Evolutionary conservation across 1,284 basidiomycete genomes (phyloP), one percentile per base, ranked within the genome.

Genomic region (Ceratobasidium theobromae): DNA sequence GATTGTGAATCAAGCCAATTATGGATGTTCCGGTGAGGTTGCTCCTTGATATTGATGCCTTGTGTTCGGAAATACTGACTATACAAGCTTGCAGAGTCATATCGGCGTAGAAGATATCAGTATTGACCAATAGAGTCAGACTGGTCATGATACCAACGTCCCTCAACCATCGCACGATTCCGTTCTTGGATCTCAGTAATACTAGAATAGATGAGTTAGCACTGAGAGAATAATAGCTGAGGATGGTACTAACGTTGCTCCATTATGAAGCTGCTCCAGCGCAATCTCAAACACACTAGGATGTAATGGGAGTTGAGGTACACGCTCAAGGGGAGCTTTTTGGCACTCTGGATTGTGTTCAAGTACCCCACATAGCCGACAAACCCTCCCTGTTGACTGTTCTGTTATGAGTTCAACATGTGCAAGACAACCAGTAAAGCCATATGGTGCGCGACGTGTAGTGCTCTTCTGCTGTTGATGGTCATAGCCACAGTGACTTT

Each of bases 391-490:
- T 35, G 69, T 67, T 14, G 38, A 14, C 9, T 23, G 32, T 46
- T 43, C 25, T 23, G 68, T 71, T 0, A 72, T 74, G 18, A 78
- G 65, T 21, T 78, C 76, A 4, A 72, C 70, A 69, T 78, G 76
- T 0, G 76, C 77, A 16, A 75, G 69, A 58, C 77, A 78, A 0
- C 73, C 74, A 0, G 74, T 75, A 67, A 73, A 77, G 21, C 64
- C 32, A 43, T 67, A 69, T 3, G 68, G 65, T n/a, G 35, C 54
- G 8, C 58, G 60, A 6, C 66, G 41, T 27, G 12, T 51, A 4
- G 48, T 9, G 23, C 6, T 14, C 18, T 25, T 9, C 18, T 18
- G 21, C 4, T 9, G n/a, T 28, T 21, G 5, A 21, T 51, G 48
- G 28, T 51, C 12, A 30, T 51, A 30, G 5, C 48, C 48, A 30